Base-by-base conservation (phyloP, 176 grass and related monocot genomes). In the Microstegium vimineum region DNA sequence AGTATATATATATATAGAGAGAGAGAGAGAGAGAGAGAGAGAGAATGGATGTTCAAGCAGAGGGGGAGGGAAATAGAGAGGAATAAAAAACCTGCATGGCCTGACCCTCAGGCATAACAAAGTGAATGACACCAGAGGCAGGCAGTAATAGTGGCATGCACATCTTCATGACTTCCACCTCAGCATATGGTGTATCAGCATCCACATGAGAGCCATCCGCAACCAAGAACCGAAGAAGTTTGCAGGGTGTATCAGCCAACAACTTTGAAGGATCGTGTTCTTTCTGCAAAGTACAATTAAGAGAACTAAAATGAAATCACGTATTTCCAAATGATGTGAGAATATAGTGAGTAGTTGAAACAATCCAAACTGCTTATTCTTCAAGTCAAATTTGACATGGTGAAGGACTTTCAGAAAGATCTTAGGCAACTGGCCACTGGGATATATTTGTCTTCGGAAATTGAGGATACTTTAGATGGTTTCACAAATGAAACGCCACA, bases 131-230 rank as follows among this genome's bases (percentile, higher is more conserved):
- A 81, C 96, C 96, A 84, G 93, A 94, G 64, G 96, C 93, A 77
- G 96, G 96, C 54, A 99, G 77, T 62, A 99, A 86, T 46, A 99
- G 82, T 38, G 96, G 96, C 96, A 99, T 99, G 93, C 96, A 99
- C 96, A 99, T 99, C 77, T 99, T 99, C 96, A 99, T 99, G 57
- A 99, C 96, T 71, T 99, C 96, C 78, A 99, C 93, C 74, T 99
- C 96, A 76, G 93, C 96, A 77, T 99, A 99, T 64, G 96, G 89
- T 64, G 82, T 83, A 86, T 99, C 92, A 80, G 96, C 89, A 72
- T 95, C 96, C 62, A 99, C 87, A 73, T 95, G 96, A 81, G 91
- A 90, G 64, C 93, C 91, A 88, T 99, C 96, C 76, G 81, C 49
- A 73, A 99, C 93, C 90, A 99, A 88, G 80, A 95, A 99, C 7